Evolutionary conservation across 352 stramenopile genomes (phyloP), one percentile per base, ranked within the genome.

Genomic region (Globisporangium okanoganense): DNA sequence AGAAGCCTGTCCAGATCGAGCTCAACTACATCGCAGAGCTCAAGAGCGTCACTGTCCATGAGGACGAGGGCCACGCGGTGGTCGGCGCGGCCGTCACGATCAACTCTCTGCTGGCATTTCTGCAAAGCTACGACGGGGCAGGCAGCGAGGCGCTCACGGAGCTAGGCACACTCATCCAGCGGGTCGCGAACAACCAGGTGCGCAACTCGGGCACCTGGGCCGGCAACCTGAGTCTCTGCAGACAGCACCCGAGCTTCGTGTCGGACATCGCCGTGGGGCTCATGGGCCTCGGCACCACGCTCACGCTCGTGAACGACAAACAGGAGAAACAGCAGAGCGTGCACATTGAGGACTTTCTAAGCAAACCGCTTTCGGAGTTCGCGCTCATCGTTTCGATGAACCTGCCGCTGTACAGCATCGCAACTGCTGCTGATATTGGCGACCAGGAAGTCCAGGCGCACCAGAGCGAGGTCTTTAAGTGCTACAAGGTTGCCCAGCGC

Each of bases 241-340:
- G 69, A 5, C 54, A 81, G 36, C 66, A 82, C 56, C 65, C 65
- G 18, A 44, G 58, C 10, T 91, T 91, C 57, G 71, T 78, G 3
- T 87, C 75, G 29, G 81, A 91, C 60, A 49, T 85, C 27, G 69
- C 90, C 2, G 82, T 81, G 0, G 82, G 91, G 44, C 66, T 94
- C 12, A 62, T 86, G 16, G 67, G 69, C 2, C 84, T 82, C 18
- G 55, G 89, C n/a, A 82, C 85, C 0, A 83, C 86, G 1, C 84
- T 90, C 36, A 85, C 87, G 10, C 61, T 97, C 3, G 79, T 78
- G 0, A 70, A 86, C 6, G 75, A 95, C 27, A 82, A 88, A 52
- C 66, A 88, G 24, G 79, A 81, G 65, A 56, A 61, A 35, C 43
- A 64, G 20, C 48, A 62, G 36, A 16, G 45, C 16, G 57, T 73